These are phyloP conservation scores for Rhizopogon rudus DNA, from an alignment of 768 basidiomycete genomes.

Conservation along the genomic window DNA sequence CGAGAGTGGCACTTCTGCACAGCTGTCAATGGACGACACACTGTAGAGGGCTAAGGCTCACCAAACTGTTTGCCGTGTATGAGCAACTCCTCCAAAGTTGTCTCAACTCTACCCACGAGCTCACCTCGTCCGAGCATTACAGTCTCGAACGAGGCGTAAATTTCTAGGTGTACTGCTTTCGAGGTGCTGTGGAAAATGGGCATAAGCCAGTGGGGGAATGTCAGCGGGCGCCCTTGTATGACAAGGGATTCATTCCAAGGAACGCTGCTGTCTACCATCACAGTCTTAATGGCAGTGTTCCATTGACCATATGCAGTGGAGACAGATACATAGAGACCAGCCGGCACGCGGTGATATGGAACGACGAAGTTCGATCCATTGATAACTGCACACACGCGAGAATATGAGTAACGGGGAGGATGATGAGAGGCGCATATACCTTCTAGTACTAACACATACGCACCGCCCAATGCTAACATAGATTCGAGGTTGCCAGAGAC, in stretches of 20 bases:
- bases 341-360: background rate
- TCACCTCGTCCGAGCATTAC: background rate
- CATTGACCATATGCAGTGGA: background rate
- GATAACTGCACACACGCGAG: background rate
- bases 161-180: background rate
- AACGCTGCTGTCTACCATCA: background rate
- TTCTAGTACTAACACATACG: background rate
- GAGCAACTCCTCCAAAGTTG: background rate
- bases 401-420: background rate
- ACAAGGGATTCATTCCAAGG: background rate
- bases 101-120: background rate
- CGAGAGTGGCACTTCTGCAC: too few species aligned
- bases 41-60: background rate
- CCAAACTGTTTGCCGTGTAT: background rate
- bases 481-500: too few species aligned
- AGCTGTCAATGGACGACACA: background rate
- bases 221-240: background rate
- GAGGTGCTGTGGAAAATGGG: background rate
- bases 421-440: background rate
- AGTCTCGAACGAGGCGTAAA: background rate
- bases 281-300: background rate
- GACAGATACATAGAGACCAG: background rate
- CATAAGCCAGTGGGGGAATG: background rate
- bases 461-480: too few species aligned
- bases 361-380: background rate